Percentiles rank a stretch among this genome's conserved stretches.
Conservation (phyloP, 805 yeast species). For the Alloascoidea africana region DNA sequence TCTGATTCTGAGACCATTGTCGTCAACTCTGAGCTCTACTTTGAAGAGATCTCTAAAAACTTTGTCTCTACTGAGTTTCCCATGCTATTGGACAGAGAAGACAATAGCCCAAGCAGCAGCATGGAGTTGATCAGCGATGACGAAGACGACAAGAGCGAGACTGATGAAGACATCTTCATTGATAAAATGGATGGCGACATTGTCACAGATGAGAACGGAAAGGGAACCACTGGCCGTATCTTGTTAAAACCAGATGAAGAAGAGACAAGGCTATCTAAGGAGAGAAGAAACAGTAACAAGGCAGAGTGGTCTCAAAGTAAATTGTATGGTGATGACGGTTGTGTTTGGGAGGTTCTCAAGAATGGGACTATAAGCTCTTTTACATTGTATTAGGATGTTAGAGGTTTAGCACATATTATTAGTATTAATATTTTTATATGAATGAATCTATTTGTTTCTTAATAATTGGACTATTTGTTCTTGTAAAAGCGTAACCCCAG, state of each 20-base stretch:
- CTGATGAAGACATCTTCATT: conserved; percentile 4
- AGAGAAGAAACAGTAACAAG: conserved; percentile 1
- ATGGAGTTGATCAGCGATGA: conserved; percentile 13
- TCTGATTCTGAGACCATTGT: conserved; percentile 5
- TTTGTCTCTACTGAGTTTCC: conserved; percentile 6
- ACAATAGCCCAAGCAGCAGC: conserved; percentile 14
- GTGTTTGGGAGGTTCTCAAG: conserved; percentile 11
- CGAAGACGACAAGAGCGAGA: conserved; percentile 3
- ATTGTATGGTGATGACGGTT: conserved; percentile 9
- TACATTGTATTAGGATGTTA: conserved; percentile 8
- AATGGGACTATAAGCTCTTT: conserved; percentile 8
- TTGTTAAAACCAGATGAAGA: too few species aligned
- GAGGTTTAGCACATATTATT: too few species aligned
- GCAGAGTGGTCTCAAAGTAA: conserved; percentile 12
- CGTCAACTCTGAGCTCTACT: conserved; percentile 5
- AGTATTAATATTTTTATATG: too few species aligned
- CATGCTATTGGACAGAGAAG: conserved; percentile 11
- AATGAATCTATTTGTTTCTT: too few species aligned
- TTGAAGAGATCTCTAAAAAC: conserved; percentile 3
- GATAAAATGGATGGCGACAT: conserved; percentile 2
- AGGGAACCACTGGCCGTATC: too few species aligned
- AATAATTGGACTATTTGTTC: too few species aligned
- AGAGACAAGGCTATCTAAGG: too few species aligned
- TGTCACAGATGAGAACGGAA: too few species aligned
- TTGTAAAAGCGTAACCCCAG: conserved; percentile 30